These are phyloP conservation scores for Zygosaccharomyces rouxii DNA, from an alignment of 805 yeast species.

Conservation along the genomic window DNA sequence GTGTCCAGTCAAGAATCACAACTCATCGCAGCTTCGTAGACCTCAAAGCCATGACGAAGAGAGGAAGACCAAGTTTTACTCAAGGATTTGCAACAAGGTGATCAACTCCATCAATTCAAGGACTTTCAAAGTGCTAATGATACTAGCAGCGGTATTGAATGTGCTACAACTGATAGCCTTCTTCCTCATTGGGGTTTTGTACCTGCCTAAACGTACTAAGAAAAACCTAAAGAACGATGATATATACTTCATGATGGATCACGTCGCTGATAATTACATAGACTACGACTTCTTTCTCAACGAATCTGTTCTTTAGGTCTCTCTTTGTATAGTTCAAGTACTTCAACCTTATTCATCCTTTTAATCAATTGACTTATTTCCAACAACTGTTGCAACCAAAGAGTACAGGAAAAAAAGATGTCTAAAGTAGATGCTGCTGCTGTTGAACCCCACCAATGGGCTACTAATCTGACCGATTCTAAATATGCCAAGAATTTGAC, in stretches of 20 bases:
- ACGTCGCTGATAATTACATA: slow-evolving; percentile 8
- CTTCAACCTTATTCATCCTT: neutral
- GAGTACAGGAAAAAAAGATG: neutral
- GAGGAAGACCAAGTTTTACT: neutral
- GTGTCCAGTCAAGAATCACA: neutral
- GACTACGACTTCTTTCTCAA: slow-evolving; percentile 10
- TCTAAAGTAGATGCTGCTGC: slow-evolving; percentile 5
- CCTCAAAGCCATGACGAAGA: neutral
- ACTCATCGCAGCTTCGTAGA: neutral
- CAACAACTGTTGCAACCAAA: neutral
- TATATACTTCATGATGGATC: slow-evolving; percentile 7
- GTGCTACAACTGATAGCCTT: slow-evolving; percentile 8
- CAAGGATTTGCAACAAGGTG: neutral
- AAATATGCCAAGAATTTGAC: slow-evolving; percentile 11
- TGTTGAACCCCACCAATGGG: slow-evolving; percentile 19
- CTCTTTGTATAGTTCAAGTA: neutral
- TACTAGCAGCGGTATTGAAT: slow-evolving; percentile 5
- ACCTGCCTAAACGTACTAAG: slow-evolving; percentile 5
- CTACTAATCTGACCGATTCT: slow-evolving; percentile 13
- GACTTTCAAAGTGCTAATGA: slow-evolving; percentile 2
- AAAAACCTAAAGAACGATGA: slow-evolving; percentile 5
- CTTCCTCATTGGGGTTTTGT: slow-evolving; percentile 4
- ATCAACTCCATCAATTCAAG: neutral
- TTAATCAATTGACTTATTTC: neutral
- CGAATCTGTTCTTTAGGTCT: neutral